phyloP scores from a whole-genome alignment of 257 asterid genomes.

The Przewalskia tangutica region DNA sequence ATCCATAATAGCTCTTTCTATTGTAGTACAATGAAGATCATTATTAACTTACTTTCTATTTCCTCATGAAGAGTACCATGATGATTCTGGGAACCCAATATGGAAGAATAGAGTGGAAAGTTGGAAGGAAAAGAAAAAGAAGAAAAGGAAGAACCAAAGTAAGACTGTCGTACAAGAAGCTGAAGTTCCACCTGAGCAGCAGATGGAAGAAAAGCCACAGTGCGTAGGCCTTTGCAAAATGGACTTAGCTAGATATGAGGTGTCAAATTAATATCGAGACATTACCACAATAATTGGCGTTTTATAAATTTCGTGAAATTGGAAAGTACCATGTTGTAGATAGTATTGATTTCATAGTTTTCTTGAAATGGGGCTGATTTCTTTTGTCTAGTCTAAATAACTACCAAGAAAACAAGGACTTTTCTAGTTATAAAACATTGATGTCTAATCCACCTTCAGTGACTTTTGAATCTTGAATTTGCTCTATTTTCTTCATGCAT shows the following conservation, averaged over 20 bases:
- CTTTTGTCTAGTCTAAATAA: background rate
- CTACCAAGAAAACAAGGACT: background rate
- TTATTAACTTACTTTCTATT: conserved; percentile 11
- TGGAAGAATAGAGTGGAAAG: conserved; percentile 98
- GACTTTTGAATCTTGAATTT: background rate
- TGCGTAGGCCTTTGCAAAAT: conserved; percentile 21
- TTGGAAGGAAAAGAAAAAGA: conserved; percentile 92
- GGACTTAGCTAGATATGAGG: background rate
- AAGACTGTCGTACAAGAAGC: conserved; percentile 42
- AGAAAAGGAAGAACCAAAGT: conserved; percentile 44
- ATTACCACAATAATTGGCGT: no score
- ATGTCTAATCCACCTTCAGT: background rate
- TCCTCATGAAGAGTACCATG: conserved; percentile 40
- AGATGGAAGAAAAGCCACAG: conserved; percentile 73
- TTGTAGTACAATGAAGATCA: background rate
- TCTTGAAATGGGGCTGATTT: background rate
- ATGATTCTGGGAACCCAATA: conserved; percentile 86
- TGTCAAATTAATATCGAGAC: no score
- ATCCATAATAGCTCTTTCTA: background rate
- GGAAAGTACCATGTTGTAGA: background rate
- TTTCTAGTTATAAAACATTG: background rate
- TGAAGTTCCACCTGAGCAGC: conserved; percentile 51
- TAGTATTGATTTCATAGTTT: background rate
- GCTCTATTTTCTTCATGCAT: background rate
- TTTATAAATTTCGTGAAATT: background rate